phyloP scores from a whole-genome alignment of 139 green algal genomes.

The Chlorella sp. region DNA sequence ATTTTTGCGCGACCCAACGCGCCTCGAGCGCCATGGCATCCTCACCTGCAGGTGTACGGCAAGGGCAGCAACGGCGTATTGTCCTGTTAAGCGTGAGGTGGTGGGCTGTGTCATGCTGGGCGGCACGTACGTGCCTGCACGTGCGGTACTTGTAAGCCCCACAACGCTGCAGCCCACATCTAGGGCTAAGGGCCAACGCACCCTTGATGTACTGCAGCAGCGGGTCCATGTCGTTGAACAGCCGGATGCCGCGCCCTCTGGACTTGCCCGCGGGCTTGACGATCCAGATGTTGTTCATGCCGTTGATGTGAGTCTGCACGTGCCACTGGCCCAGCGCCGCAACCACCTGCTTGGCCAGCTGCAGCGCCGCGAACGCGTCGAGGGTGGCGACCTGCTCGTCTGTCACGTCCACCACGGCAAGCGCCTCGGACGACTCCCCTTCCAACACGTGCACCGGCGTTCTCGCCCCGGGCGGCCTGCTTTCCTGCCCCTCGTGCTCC shows the following conservation, averaged over 20 bases:
- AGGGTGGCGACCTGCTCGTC: not conserved
- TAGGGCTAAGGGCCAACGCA: not conserved
- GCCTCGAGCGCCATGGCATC: constrained; percentile 24
- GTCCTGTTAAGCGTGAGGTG: not conserved
- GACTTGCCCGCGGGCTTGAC: constrained; percentile 55
- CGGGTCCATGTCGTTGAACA: constrained; percentile 46
- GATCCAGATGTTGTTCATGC: constrained; percentile 62
- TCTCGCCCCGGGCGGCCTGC: no score
- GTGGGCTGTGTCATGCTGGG: no score
- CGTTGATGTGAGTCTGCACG: constrained; percentile 36
- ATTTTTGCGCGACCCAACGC: constrained; percentile 56
- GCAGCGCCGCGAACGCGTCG: constrained; percentile 3
- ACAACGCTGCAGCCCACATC: no score
- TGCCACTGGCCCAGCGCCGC: constrained; percentile 7
- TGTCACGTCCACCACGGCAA: not conserved
- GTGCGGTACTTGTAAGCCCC: no score
- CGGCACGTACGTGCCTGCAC: no score
- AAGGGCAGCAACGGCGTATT: not conserved
- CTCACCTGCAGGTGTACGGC: constrained; percentile 3
- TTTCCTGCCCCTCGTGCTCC: no score
- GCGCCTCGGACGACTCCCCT: no score
- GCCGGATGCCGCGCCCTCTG: constrained; percentile 51
- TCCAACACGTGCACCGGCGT: no score
- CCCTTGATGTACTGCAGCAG: constrained; percentile 21
- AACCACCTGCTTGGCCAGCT: constrained; percentile 7